Evolutionary conservation across 2,329 filamentous ascomycete species (phyloP).

Genomic region (Chaetomium globosum): DNA sequence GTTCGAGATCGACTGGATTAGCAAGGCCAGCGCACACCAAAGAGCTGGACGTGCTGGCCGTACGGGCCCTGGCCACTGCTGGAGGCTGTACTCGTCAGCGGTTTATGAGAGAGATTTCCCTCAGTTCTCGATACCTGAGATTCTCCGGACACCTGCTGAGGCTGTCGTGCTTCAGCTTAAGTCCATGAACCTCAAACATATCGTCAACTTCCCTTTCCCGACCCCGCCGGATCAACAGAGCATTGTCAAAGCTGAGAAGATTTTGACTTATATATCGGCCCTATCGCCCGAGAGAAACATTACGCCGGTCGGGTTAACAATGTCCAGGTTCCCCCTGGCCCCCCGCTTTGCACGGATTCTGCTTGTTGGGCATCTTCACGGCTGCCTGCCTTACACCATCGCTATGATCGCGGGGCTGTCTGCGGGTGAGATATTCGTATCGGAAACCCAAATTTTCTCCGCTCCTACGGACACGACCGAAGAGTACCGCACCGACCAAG

Average conservation of each 20-base stretch:
- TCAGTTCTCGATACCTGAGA: slow-evolving; percentile 84
- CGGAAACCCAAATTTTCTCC: slow-evolving; percentile 75
- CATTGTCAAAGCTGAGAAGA: slow-evolving; percentile 79
- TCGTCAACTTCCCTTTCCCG: slow-evolving; percentile 94
- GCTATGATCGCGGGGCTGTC: slow-evolving; percentile 87
- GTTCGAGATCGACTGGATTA: slow-evolving; percentile 95
- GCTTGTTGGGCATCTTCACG: slow-evolving; percentile 80
- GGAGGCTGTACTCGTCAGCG: slow-evolving; percentile 89
- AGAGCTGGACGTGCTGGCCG: slow-evolving; percentile 90
- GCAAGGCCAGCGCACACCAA: slow-evolving; percentile 92
- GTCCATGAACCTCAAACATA: slow-evolving; percentile 85
- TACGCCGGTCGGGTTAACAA: slow-evolving; percentile 75
- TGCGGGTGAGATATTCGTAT: slow-evolving; percentile 83
- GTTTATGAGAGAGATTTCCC: slow-evolving; percentile 89
- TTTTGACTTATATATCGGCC: slow-evolving; percentile 83
- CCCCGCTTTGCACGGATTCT: slow-evolving; percentile 91
- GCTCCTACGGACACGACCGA: slow-evolving; percentile 51
- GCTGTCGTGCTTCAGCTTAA: slow-evolving; percentile 92
- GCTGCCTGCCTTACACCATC: slow-evolving; percentile 82
- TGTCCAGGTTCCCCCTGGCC: slow-evolving; percentile 86
- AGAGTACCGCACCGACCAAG: slow-evolving; percentile 63
- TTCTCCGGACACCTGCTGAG: slow-evolving; percentile 88
- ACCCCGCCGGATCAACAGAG: slow-evolving; percentile 79
- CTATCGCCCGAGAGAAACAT: slow-evolving; percentile 72
- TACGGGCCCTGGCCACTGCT: slow-evolving; percentile 95